phyloP scores from a whole-genome alignment of 2,329 filamentous ascomycete species.

The Aspergillus carbonarius region DNA sequence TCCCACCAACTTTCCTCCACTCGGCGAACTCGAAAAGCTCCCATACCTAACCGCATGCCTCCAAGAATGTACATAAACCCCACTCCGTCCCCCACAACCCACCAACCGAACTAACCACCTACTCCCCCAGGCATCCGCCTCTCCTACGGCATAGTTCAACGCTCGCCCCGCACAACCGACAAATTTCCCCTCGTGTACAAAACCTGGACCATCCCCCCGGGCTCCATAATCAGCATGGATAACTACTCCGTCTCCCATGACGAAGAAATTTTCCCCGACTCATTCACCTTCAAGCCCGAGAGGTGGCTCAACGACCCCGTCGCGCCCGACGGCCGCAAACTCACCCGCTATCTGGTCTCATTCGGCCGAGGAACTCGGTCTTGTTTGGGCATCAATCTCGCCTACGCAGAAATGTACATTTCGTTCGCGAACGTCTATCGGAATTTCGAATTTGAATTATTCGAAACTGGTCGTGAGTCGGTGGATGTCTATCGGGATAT shows the following conservation, averaged over 20 bases:
- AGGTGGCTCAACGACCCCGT: constrained; percentile 12
- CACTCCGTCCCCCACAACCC: not conserved
- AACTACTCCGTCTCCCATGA: constrained; percentile 13
- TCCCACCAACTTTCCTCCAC: constrained; percentile 13
- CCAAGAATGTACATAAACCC: constrained; percentile 11
- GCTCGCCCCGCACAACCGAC: constrained; percentile 8
- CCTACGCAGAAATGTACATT: constrained; percentile 15
- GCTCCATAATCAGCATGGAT: constrained; percentile 12
- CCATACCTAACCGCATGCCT: constrained; percentile 28
- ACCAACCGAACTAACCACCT: not conserved
- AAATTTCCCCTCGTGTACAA: constrained; percentile 11
- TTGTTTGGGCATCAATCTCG: constrained; percentile 15
- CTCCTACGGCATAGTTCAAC: constrained; percentile 9
- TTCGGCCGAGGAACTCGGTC: constrained; percentile 13
- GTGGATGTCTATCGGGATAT: constrained; percentile 12
- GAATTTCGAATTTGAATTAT: constrained; percentile 14
- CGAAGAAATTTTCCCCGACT: constrained; percentile 14
- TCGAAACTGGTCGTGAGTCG: constrained; percentile 9
- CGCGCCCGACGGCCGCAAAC: constrained; percentile 9
- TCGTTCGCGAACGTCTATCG: constrained; percentile 14
- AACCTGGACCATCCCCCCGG: constrained; percentile 9
- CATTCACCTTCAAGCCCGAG: constrained; percentile 12
- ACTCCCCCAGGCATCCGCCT: constrained; percentile 9
- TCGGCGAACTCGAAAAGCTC: constrained; percentile 29
- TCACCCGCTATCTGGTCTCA: constrained; percentile 11